Evolutionary conservation across 176 grass and related monocot species (phyloP).

Genomic region (Musa acuminata): DNA sequence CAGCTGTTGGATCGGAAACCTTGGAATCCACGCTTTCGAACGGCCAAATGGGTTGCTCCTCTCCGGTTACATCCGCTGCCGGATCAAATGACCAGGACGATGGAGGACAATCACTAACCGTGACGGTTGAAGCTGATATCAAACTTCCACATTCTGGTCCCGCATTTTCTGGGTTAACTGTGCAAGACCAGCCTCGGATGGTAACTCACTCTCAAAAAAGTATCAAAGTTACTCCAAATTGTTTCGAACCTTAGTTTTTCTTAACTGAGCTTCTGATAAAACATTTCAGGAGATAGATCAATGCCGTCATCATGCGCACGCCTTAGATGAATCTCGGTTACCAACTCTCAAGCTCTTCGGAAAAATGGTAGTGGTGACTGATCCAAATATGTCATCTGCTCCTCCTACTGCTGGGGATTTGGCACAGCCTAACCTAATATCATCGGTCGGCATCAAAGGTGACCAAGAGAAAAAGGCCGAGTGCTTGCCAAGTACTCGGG

Average conservation of each 20-base stretch:
- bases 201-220: constrained; percentile 15
- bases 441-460: not conserved
- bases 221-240: not conserved
- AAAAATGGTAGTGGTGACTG: constrained; percentile 38
- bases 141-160: constrained; percentile 10
- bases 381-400: constrained; percentile 11
- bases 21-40: not conserved
- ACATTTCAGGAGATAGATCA: constrained; percentile 24
- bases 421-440: not conserved
- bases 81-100: constrained; percentile 4
- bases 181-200: constrained; percentile 26
- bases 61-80: not conserved
- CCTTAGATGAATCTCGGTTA: constrained; percentile 10
- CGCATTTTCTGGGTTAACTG: constrained; percentile 11
- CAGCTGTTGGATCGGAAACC: constrained; percentile 11
- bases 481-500: not conserved
- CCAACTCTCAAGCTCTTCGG: constrained; percentile 58
- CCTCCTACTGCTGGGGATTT: not conserved
- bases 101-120: not conserved
- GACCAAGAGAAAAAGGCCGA: not conserved
- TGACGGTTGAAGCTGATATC: not conserved
- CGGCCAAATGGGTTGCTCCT: not conserved
- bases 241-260: not conserved
- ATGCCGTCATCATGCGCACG: not conserved
- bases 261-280: constrained; percentile 6